Evolutionary conservation across 78 protist species (phyloP).

Genomic region (Pigoraptor vietnamica): DNA sequence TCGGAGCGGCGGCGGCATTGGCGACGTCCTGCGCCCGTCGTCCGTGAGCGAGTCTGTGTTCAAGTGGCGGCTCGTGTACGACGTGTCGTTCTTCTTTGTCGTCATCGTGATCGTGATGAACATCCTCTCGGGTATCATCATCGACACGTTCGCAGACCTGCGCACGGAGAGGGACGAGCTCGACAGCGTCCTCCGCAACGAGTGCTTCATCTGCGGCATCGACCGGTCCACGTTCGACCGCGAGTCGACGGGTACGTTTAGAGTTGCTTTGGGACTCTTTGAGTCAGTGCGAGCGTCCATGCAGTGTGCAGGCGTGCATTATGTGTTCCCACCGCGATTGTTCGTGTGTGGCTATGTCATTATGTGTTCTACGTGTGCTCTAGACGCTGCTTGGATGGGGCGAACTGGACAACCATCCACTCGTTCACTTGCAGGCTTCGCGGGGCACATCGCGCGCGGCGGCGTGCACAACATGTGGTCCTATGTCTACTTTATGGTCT

Average conservation of each 20-base stretch:
- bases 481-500: conserved; percentile 51
- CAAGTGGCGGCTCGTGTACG: conserved; percentile 27
- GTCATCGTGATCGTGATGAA: conserved; percentile 52
- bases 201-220: conserved; percentile 45
- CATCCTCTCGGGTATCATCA: conserved; percentile 62
- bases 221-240: conserved; percentile 18
- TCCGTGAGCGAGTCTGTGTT: neutral
- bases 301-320: neutral
- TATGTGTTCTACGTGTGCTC: neutral
- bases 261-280: neutral
- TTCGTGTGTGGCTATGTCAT: neutral
- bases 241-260: neutral
- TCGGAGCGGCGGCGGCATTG: conserved; percentile 47
- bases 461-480: conserved; percentile 66
- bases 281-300: neutral
- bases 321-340: neutral
- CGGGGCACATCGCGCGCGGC: conserved; percentile 27
- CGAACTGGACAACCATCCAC: neutral
- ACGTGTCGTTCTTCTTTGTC: conserved; percentile 44
- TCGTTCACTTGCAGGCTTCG: conserved; percentile 19
- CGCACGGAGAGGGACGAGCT: conserved; percentile 40
- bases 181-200: conserved; percentile 12
- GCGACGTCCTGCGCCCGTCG: conserved; percentile 14
- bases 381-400: neutral
- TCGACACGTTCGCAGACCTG: conserved; percentile 75